These are phyloP conservation scores for Hyaloscypha finlandica DNA, from an alignment of 495 filamentous ascomycete genomes.

Conservation along the genomic window DNA sequence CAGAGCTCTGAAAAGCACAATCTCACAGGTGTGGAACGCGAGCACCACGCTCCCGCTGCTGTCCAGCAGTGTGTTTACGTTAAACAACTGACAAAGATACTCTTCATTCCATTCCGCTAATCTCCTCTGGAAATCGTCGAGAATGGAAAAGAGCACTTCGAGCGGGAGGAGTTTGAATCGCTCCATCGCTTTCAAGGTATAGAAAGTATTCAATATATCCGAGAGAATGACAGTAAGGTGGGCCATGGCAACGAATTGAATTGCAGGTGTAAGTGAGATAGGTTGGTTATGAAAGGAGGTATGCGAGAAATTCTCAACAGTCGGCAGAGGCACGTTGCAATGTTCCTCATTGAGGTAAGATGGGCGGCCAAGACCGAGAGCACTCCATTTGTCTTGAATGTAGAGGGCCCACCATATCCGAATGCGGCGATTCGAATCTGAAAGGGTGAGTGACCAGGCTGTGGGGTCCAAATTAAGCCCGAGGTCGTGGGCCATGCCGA, in stretches of 20 bases:
- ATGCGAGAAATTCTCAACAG: conserved; percentile 52
- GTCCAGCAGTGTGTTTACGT: conserved; percentile 30
- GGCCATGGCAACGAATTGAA: conserved; percentile 59
- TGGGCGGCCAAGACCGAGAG: conserved; percentile 56
- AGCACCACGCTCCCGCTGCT: conserved; percentile 54
- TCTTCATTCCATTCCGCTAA: conserved; percentile 7
- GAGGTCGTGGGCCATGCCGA: conserved; percentile 56
- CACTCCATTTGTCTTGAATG: conserved; percentile 63
- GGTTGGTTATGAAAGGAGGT: conserved; percentile 41
- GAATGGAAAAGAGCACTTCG: conserved; percentile 13
- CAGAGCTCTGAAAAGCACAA: conserved; percentile 61
- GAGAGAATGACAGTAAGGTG: conserved; percentile 60
- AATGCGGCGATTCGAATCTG: conserved; percentile 58
- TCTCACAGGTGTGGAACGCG: conserved; percentile 62
- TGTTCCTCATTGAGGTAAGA: conserved; percentile 57
- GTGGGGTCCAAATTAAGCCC: conserved; percentile 60
- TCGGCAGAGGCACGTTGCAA: conserved; percentile 57
- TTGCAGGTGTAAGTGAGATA: conserved; percentile 48
- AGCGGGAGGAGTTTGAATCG: conserved; percentile 41
- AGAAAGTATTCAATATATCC: conserved; percentile 62
- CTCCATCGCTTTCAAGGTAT: conserved; percentile 57
- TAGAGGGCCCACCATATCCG: conserved; percentile 61
- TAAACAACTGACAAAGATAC: conserved; percentile 17
- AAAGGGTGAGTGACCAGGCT: conserved; percentile 53
- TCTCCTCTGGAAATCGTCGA: conserved; percentile 11